phyloP scores from a whole-genome alignment of 129 eudicot species.

The Glebionis coronaria region DNA sequence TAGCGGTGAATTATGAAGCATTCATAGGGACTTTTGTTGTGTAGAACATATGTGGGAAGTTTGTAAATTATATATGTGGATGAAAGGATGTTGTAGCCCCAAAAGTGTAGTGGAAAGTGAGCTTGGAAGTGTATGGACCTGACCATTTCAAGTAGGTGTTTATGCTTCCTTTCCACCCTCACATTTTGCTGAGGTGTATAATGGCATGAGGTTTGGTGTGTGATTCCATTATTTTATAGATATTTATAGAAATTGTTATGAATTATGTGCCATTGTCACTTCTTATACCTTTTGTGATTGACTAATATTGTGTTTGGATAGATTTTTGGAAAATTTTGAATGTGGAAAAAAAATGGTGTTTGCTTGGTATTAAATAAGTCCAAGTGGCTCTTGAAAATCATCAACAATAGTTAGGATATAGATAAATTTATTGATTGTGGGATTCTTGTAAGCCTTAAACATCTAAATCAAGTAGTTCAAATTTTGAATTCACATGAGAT shows the following conservation, averaged over 20 bases:
- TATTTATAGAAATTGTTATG: not conserved
- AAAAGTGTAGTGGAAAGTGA: not conserved
- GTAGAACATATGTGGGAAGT: not conserved
- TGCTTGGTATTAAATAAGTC: not conserved
- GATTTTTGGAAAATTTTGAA: not conserved
- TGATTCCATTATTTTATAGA: not conserved
- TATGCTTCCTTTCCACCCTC: not conserved
- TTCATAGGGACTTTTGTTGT: not conserved
- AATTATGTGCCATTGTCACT: not conserved
- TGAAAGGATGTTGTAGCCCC: not conserved
- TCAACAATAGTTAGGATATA: not conserved
- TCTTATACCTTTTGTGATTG: not conserved
- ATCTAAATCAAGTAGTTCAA: not conserved
- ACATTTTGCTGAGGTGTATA: slow-evolving; percentile 5
- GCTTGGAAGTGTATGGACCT: not conserved
- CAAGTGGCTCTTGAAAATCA: not conserved
- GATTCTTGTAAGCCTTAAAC: not conserved
- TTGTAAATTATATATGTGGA: not conserved
- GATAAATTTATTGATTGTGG: not conserved
- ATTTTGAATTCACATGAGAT: not conserved
- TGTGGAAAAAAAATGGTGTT: not conserved
- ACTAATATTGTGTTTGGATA: not conserved
- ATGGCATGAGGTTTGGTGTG: not conserved
- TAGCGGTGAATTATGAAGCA: not conserved
- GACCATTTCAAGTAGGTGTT: not conserved